Conservation (phyloP, 2,329 filamentous ascomycete species). For the Exophiala alcalophila region DNA sequence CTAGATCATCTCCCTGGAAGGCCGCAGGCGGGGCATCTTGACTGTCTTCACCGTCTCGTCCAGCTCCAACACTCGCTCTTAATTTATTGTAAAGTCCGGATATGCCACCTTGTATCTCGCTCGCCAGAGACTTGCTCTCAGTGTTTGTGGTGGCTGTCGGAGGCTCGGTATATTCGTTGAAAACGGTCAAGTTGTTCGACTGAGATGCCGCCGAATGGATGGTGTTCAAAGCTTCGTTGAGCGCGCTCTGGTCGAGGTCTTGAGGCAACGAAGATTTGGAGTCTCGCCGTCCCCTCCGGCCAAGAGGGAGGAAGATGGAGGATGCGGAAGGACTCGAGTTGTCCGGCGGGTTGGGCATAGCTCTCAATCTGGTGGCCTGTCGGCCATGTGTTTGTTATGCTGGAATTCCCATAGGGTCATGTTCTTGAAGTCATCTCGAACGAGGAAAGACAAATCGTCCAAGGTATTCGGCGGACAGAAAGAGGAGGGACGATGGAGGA, state of each 20-base stretch:
- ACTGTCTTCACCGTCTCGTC: conserved; percentile 47
- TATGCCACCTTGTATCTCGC: conserved; percentile 78
- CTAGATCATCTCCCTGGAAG: conserved; percentile 20
- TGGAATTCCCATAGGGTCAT: conserved; percentile 17
- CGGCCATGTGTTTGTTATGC: conserved; percentile 15
- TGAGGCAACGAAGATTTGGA: conserved; percentile 52
- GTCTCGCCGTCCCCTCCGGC: conserved; percentile 41
- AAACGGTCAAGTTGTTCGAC: conserved; percentile 80
- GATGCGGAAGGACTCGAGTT: conserved; percentile 45
- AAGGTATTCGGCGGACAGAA: too few species aligned
- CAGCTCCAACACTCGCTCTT: conserved; percentile 73
- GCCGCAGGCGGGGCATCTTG: conserved; percentile 17
- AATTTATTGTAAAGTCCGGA: conserved; percentile 86
- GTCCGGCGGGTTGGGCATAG: conserved; percentile 24
- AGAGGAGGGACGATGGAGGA: too few species aligned
- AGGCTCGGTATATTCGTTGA: conserved; percentile 76
- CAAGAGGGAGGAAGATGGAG: conserved; percentile 45
- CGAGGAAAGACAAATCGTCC: neutral
- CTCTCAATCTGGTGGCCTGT: conserved; percentile 19
- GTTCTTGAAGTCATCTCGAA: conserved; percentile 8
- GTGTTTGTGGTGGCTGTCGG: conserved; percentile 60
- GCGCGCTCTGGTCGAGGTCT: conserved; percentile 67
- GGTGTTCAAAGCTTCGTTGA: conserved; percentile 75
- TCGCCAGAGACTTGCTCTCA: conserved; percentile 68
- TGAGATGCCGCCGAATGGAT: conserved; percentile 89